These are phyloP conservation scores for Psilocybe subaeruginosa DNA, from an alignment of 768 basidiomycete genomes.

Conservation along the genomic window DNA sequence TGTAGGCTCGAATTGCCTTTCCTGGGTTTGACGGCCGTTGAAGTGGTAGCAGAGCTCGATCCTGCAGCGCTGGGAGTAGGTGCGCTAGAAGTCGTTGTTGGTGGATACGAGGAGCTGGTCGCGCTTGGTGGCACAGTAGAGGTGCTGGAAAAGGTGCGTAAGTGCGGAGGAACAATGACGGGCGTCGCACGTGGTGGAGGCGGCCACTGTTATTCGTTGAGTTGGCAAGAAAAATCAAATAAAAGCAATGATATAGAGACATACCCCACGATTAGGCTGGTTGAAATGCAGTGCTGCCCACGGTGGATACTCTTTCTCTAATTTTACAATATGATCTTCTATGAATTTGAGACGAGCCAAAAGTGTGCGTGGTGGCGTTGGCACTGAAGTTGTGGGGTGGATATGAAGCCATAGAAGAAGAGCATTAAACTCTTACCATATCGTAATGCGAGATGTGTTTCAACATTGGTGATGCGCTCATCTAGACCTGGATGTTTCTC, in stretches of 20 bases:
- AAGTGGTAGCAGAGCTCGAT: not conserved
- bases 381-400: conserved; percentile 47
- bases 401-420: conserved; percentile 1
- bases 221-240: not conserved
- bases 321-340: conserved; percentile 74
- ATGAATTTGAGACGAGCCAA: conserved; percentile 67
- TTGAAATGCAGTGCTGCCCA: conserved; percentile 92
- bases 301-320: conserved; percentile 84
- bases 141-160: conserved; percentile 32
- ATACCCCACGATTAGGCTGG: conserved; percentile 78
- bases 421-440: conserved; percentile 54
- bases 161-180: conserved; percentile 74
- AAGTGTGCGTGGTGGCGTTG: conserved; percentile 67
- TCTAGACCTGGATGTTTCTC: conserved; percentile 61
- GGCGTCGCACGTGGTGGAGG: conserved; percentile 80
- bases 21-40: conserved; percentile 28
- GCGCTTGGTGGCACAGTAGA: conserved; percentile 8
- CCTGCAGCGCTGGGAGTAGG: not conserved
- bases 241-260: conserved; percentile 28
- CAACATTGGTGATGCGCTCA: conserved; percentile 67
- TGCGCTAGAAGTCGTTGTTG: conserved; percentile 6
- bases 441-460: conserved; percentile 71
- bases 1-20: conserved; percentile 47
- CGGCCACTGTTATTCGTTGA: conserved; percentile 62
- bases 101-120: conserved; percentile 13